Base-by-base conservation (phyloP, 257 asterid species). In the Cruciata laevipes region DNA sequence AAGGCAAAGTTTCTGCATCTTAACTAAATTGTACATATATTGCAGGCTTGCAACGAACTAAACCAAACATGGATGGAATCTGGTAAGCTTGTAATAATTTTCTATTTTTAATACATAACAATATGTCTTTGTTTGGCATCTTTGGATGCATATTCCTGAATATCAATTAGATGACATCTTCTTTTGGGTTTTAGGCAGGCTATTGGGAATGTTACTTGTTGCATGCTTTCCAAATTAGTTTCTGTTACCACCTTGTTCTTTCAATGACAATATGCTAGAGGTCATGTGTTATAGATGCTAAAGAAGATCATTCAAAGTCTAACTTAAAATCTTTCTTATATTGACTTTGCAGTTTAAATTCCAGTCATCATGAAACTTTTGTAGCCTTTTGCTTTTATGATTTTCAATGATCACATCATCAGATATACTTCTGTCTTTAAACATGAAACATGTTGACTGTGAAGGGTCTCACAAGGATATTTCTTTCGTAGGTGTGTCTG, bases 31-130 rank as follows among this genome's bases (percentile, higher is more conserved):
- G 20, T 47, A 44, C 11, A 13, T 63, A 38, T 58, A n/a, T 65
- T 82, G 77, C 95, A 93, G 97, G 99, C 96, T 9, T 93, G 99
- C 89, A 93, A 90, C 73, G 99, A 93, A 72, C 82, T 93, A 73
- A 84, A 73, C 71, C 99, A 90, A 73, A 91, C 94, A 44, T 93
- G 99, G 99, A 90, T 93, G 95, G 99, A 93, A 74, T 93, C 97
- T 70, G 99, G 97, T 93, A 76, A 73, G 75, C 63, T 14, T 57
- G 30, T 16, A 30, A 14, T 14, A 35, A 18, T 60, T 7, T 11
- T 60, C 6, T 2, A 10, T 25, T 59, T 56, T 27, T 27, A 33
- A 7, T 21, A 7, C 33, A 24, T 40, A 16, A 20, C 20, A 64
- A 6, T 24, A 20, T 14, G 12, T 37, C 55, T 64, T 23, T 64